These are phyloP conservation scores for Porogramme epimiltina DNA, from an alignment of 1,284 basidiomycete species.

Conservation along the genomic window DNA sequence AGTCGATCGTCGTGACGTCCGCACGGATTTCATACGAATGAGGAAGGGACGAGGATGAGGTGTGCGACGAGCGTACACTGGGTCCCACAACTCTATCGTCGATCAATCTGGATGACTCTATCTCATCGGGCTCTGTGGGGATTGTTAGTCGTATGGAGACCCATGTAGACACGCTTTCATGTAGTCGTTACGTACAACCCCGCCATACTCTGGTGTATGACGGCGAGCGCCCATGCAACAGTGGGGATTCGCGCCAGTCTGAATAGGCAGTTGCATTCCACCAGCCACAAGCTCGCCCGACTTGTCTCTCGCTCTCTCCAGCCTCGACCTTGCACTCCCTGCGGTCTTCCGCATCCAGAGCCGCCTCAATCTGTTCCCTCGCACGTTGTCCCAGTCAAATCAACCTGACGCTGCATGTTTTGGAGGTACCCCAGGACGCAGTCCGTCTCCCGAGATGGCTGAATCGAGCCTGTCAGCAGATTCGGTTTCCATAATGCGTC, in stretches of 20 bases:
- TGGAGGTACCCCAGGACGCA: slow-evolving; percentile 33
- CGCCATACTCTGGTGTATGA: slow-evolving; percentile 7
- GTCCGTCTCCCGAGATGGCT: slow-evolving; percentile 19
- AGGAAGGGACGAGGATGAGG: neutral
- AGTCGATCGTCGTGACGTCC: neutral
- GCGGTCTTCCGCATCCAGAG: neutral
- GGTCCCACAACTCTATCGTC: slow-evolving; percentile 26
- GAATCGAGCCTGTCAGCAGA: slow-evolving; percentile 43
- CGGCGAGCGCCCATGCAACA: slow-evolving; percentile 12
- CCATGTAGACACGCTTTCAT: slow-evolving; percentile 18
- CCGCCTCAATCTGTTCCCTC: neutral
- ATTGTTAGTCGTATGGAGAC: slow-evolving; percentile 11
- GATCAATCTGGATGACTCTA: slow-evolving; percentile 18
- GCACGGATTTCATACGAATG: neutral
- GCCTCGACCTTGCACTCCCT: neutral
- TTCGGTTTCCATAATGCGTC: slow-evolving; percentile 86
- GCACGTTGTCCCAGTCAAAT: neutral
- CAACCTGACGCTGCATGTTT: slow-evolving; percentile 29
- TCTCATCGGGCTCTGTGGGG: slow-evolving; percentile 19
- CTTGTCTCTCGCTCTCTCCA: neutral
- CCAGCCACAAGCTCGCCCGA: neutral
- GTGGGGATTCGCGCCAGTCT: slow-evolving; percentile 20
- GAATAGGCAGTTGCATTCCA: slow-evolving; percentile 24
- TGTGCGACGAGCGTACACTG: slow-evolving; percentile 5
- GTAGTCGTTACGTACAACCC: slow-evolving; percentile 24